Conservation (phyloP, 1,284 basidiomycete species). For the Cutaneotrichosporon spelunceum region DNA sequence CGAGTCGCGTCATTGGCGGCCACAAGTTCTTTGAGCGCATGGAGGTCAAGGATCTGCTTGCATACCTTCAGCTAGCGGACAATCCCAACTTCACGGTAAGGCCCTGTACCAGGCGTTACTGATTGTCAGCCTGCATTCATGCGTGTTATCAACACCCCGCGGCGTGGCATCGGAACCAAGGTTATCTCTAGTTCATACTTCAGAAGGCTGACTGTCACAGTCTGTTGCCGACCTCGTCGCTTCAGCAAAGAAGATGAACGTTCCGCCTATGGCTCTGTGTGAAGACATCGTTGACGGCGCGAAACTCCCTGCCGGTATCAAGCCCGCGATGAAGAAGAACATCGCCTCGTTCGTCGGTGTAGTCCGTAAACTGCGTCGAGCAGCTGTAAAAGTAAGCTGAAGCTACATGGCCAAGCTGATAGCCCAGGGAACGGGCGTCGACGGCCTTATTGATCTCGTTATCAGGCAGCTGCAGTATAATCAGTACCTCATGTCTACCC, state of each 20-base stretch:
- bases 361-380: constrained; percentile 59
- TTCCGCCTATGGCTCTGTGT: constrained; percentile 62
- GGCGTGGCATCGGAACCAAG: constrained; percentile 78
- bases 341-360: constrained; percentile 61
- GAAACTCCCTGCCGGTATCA: constrained; percentile 59
- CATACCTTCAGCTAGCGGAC: constrained; percentile 79
- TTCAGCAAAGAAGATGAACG: constrained; percentile 57
- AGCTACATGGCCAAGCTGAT: constrained; percentile 3
- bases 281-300: constrained; percentile 62
- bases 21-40: constrained; percentile 83
- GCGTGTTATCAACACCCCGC: constrained; percentile 74
- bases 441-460: constrained; percentile 63
- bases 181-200: constrained; percentile 46
- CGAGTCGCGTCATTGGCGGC: constrained; percentile 71
- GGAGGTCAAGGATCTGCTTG: constrained; percentile 83
- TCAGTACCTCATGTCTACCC: constrained; percentile 65
- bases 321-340: constrained; percentile 64
- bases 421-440: constrained; percentile 60
- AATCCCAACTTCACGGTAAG: constrained; percentile 66
- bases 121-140: constrained; percentile 62
- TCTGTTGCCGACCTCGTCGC: constrained; percentile 62
- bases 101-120: not conserved
- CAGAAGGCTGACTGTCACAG: constrained; percentile 44
- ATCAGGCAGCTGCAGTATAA: constrained; percentile 65
- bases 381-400: constrained; percentile 58